A percentile compares a stretch with the other conserved stretches of the same genome.
phyloP scores from a whole-genome alignment of 2,329 filamentous ascomycete genomes.

The Cytospora chrysosperma region DNA sequence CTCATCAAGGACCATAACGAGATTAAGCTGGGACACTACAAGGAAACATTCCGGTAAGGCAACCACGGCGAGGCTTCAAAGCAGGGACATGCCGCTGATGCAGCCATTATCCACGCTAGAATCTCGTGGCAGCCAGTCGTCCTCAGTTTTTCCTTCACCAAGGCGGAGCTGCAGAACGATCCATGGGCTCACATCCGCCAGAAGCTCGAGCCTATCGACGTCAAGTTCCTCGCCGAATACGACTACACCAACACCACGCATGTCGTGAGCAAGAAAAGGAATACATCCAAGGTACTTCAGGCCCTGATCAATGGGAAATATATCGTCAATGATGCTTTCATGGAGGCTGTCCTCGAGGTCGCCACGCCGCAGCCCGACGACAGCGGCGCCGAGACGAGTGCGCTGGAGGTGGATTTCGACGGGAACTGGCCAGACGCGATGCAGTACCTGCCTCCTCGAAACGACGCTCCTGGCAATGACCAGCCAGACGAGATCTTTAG shows the following conservation, averaged over 20 bases:
- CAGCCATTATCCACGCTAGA: slow-evolving; percentile 40
- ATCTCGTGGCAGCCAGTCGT: slow-evolving; percentile 78
- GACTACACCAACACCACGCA: slow-evolving; percentile 73
- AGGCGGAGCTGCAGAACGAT: slow-evolving; percentile 66
- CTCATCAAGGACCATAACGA: slow-evolving; percentile 59
- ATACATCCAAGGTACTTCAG: slow-evolving; percentile 83
- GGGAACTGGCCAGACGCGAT: slow-evolving; percentile 73
- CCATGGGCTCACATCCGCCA: slow-evolving; percentile 61
- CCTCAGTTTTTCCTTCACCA: slow-evolving; percentile 77
- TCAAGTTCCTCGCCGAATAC: slow-evolving; percentile 80
- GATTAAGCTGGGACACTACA: slow-evolving; percentile 71
- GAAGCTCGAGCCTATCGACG: slow-evolving; percentile 78
- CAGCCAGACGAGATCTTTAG: slow-evolving; percentile 68
- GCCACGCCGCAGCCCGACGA: slow-evolving; percentile 48
- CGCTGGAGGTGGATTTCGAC: slow-evolving; percentile 78
- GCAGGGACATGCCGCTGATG: slow-evolving; percentile 9
- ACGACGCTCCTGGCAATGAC: slow-evolving; percentile 67
- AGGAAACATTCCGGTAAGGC: slow-evolving; percentile 57
- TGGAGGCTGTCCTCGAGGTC: slow-evolving; percentile 68
- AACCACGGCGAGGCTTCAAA: neutral
- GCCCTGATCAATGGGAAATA: slow-evolving; percentile 78
- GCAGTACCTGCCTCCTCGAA: slow-evolving; percentile 69
- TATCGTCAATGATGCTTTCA: slow-evolving; percentile 72
- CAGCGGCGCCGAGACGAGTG: slow-evolving; percentile 49
- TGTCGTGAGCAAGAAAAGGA: slow-evolving; percentile 84